Evolutionary conservation across 768 basidiomycete genomes (phyloP), one percentile per base, ranked within the genome.

Genomic region (Calocybe gangraenosa): DNA sequence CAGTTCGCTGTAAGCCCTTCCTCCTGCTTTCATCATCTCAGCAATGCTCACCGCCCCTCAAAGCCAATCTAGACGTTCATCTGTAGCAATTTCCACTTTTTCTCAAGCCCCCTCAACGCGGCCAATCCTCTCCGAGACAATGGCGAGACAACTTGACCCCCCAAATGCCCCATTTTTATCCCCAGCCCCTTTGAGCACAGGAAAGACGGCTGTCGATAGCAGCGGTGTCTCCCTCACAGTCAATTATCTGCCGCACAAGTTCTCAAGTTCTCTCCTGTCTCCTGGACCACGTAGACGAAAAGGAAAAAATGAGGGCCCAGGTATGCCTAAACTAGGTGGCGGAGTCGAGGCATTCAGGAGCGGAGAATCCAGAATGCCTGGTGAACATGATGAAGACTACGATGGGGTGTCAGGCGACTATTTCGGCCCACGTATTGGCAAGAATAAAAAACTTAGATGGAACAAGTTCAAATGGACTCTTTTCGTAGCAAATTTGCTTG

Each of bases 381-480:
- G 59, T 18, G 65, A 66, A 43, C 68, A 67, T 33, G 78, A 79
- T 46, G 78, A 81, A 20, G 79, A 81, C 57, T 76, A 79, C 51
- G 78, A 81, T 48, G 61, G 66, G 28, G 60, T 64, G 15, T 68
- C 65, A 59, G 60, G 67, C 35, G 59, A 60, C 20, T 68, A 65
- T 63, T 77, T 74, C 58, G 70, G 71, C 31, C 66, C 63, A 39
- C 61, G 64, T 22, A 66, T 67, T 44, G 65, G 63, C 47, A 58
- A 57, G 1, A 28, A 28, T 11, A 72, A 54, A 35, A 70, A 66
- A 48, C 67, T 83, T 49, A 69, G 81, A n/a, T 92, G 88, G 88
- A 92, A 80, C 59, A 73, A 71, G 52, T 92, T 90, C 74, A 92
- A 92, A 58, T 88, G 85, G 85, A 66, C 68, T 14, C 62, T 92